Evolutionary conservation across 768 basidiomycete species (phyloP), one percentile per base, ranked within the genome.

Genomic region (Trametes maxima): DNA sequence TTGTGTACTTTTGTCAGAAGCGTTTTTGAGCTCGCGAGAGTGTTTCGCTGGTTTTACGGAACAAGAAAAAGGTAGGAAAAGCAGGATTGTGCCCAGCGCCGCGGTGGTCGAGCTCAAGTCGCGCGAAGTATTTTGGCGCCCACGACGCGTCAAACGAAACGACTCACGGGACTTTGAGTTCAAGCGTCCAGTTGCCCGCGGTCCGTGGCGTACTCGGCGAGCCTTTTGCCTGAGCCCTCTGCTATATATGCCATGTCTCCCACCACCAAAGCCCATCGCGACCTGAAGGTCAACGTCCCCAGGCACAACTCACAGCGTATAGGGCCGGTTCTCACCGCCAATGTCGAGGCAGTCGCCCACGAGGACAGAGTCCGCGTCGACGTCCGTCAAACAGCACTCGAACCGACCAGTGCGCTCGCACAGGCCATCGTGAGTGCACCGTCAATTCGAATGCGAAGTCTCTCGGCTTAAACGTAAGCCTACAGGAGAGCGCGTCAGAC

Each of bases 291-390:
- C 66, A 81, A 82, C 55, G 90, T 90, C 53, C 90, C 90, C 19
- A 79, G 87, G 58, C 89, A 91, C 65, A 87, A 89, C 71, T 84
- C 90, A 0, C 90, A 91, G 69, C 80, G 84, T 16, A 82, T 90
- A 57, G 87, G 86, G 1, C 78, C 81, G 59, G 86, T 88, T 39
- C 78, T 92, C 24, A 79, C 78, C 24, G 74, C 79, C 25, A 81
- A 88, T 64, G 84, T 91, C 21, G 80, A 87, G 63, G 72, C 70
- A 21, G 76, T 85, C 28, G 86, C 87, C 14, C 80, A 79, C 6
- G 72, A 76, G 25, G 73, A 85, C 62, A 73, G 78, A 10, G 67
- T 85, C 33, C 72, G 76, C n/a, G 79, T 82, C 24, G 86, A 89
- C 64, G 79, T 82, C 2, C 80, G 82, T 64, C 87, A 89, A 68